These are phyloP conservation scores for Vaccinium corymbosum DNA, from an alignment of 148 eudicot genomes.

Conservation along the genomic window DNA sequence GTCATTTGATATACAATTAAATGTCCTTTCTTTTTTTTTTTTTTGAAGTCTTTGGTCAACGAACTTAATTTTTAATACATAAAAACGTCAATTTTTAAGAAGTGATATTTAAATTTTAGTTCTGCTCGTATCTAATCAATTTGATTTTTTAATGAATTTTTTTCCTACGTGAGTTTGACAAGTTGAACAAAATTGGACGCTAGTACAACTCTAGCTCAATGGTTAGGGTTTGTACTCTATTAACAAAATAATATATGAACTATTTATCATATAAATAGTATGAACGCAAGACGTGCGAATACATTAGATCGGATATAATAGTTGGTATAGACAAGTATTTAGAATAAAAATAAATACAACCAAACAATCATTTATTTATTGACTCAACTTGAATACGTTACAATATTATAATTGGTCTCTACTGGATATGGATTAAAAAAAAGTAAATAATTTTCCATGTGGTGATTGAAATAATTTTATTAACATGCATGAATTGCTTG, in stretches of 20 bases:
- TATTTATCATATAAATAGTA: no score
- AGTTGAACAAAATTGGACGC: background rate
- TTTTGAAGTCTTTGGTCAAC: background rate
- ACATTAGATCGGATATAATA: background rate
- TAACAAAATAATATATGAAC: background rate
- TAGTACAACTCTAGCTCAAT: background rate
- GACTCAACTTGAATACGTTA: background rate
- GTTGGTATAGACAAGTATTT: background rate
- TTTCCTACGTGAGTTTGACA: background rate
- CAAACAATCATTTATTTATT: no score
- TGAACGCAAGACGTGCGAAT: background rate
- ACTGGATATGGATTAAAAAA: no score
- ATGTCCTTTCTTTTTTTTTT: background rate
- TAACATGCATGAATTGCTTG: no score
- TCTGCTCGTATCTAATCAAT: background rate
- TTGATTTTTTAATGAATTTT: background rate
- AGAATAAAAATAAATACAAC: no score
- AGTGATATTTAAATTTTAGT: background rate
- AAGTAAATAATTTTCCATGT: background rate
- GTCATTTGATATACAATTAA: background rate
- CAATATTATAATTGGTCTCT: background rate
- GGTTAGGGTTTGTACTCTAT: background rate
- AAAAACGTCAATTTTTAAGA: background rate
- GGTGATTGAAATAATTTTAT: background rate
- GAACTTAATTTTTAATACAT: background rate